Percentiles rank a stretch among this genome's conserved stretches.
Evolutionary conservation across 192 early-diverging fungal species (phyloP).

Genomic region (Backusella sp.): DNA sequence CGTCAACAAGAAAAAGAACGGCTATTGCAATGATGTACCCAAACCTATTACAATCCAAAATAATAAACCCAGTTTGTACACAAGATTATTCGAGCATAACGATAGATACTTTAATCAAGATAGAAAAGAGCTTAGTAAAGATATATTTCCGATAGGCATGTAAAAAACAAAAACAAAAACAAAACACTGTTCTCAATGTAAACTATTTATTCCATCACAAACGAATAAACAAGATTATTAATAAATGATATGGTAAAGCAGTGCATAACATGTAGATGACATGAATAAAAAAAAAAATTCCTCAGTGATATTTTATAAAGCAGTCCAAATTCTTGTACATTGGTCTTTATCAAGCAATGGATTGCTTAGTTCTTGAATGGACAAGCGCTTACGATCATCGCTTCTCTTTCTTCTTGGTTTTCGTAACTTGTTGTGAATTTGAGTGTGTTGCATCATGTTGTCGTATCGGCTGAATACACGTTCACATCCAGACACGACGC

Average conservation of each 20-base stretch:
- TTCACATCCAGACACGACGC: conserved; percentile 58
- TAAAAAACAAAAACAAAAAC: no score
- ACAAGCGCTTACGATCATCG: not conserved
- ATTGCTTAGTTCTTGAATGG: not conserved
- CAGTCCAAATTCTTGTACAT: not conserved
- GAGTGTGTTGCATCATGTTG: conserved; percentile 78
- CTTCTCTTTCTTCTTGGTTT: not conserved
- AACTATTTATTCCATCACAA: not conserved
- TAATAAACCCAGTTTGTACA: not conserved
- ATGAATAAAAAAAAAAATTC: not conserved
- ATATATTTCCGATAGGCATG: conserved; percentile 6
- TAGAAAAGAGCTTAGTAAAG: conserved; percentile 1
- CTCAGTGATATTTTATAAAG: not conserved
- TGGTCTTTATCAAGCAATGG: not conserved
- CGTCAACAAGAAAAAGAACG: not conserved
- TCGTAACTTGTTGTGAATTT: conserved; percentile 46
- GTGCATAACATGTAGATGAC: not conserved
- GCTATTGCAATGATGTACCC: not conserved
- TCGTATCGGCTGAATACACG: conserved; percentile 75
- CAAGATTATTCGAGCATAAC: not conserved
- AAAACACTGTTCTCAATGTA: not conserved
- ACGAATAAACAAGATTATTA: not conserved
- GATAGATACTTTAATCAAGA: conserved; percentile 1
- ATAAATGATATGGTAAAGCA: not conserved
- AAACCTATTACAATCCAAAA: not conserved